Conservation (phyloP, 148 eudicot genomes). For the Rhododendron vialii region DNA sequence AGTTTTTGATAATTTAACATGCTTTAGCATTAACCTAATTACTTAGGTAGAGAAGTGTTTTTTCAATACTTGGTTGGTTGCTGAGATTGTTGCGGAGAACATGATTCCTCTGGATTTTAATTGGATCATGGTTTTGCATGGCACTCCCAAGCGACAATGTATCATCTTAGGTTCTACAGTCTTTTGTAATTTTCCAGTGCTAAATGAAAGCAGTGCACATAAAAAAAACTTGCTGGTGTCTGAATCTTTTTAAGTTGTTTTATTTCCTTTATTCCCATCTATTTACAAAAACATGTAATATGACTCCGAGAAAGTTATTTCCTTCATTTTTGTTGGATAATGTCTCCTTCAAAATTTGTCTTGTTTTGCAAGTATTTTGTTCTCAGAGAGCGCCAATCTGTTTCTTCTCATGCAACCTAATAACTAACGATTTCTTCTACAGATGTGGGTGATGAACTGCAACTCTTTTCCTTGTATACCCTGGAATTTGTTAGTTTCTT, state of each 20-base stretch:
- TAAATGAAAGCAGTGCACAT: not conserved
- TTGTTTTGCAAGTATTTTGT: slow-evolving; percentile 1
- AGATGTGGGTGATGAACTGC: slow-evolving; percentile 70
- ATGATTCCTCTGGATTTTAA: not conserved
- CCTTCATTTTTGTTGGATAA: not conserved
- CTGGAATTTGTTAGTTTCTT: slow-evolving; percentile 41
- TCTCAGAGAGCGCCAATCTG: not conserved
- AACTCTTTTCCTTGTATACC: slow-evolving; percentile 51
- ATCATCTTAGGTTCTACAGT: not conserved
- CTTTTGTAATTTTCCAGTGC: not conserved
- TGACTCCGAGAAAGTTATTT: not conserved
- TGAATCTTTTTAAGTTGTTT: not conserved
- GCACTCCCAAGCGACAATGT: not conserved
- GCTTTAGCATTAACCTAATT: not conserved
- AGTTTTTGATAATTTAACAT: not conserved
- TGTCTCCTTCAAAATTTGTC: not conserved
- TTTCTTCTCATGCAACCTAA: slow-evolving; percentile 4
- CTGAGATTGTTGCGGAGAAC: not conserved
- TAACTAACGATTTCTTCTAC: slow-evolving; percentile 20
- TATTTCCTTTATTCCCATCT: not conserved
- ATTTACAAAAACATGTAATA: not conserved
- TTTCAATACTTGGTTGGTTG: not conserved
- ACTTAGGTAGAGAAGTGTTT: not conserved
- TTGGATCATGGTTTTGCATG: not conserved
- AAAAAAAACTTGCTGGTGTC: not conserved